Evolutionary conservation across 2,329 filamentous ascomycete species (phyloP), one percentile per base, ranked within the genome.

Genomic region (Colletotrichum neosansevieriae): DNA sequence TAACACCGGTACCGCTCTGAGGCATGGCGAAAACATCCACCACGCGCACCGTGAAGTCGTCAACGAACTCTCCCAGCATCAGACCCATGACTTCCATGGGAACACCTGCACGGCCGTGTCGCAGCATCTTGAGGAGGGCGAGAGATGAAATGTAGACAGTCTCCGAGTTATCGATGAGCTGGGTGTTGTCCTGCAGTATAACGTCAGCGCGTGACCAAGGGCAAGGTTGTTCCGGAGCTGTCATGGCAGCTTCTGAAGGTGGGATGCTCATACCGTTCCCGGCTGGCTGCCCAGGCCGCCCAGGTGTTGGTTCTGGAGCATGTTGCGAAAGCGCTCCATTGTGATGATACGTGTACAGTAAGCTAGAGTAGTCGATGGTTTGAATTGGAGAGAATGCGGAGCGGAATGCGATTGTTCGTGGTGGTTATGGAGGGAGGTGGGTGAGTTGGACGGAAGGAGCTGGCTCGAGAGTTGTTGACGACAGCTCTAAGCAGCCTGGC

Each of bases 81-180:
- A 99, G 85, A 71, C 96, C 96, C 96, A 99, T 99, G 79, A 99
- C 96, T 86, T 99, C 96, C 96, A 99, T 99, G 19, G 96, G 96
- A 73, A 99, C 96, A 84, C 96, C 96, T 45, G 96, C 96, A 73
- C 96, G 92, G 72, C 96, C 96, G 82, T 99, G 96, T 79, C 96
- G 91, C 81, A 99, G 87, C 96, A 99, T 99, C 88, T 99, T 99
- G 75, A 99, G 87, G 60, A 99, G 88, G 59, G 96, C 96, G 70
- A 99, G 89, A 56, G 96, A 99, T 59, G 96, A 99, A 76, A 99
- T 99, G 84, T 99, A 97, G 74, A 99, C 96, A 38, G 96, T 99
- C 85, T 99, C 96, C 75, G 95, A 97, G 84, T 99, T 99, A 80
- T 99, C 96, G 80, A 99, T 97, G 70, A 99, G 88, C 78, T 92